Percentiles rank a stretch among this genome's conserved stretches.
These are phyloP conservation scores for Mariannaea elegans DNA, from an alignment of 2,329 filamentous ascomycete species.

Conservation along the genomic window DNA sequence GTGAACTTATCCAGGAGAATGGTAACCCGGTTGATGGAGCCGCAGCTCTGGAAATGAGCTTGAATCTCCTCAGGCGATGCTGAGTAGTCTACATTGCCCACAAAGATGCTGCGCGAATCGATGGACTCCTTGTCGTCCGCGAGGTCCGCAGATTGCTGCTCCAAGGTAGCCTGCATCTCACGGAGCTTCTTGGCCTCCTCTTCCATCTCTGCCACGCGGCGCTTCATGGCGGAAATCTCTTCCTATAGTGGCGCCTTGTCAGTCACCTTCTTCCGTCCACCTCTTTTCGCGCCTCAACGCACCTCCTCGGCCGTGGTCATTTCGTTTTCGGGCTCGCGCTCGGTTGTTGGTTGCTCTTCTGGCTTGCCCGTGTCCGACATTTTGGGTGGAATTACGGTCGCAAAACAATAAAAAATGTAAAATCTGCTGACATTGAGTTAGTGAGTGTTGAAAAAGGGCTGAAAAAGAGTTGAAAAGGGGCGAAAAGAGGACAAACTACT, in stretches of 20 bases:
- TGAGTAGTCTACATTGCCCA: constrained; percentile 98
- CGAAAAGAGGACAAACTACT: constrained; percentile 6
- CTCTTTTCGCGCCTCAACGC: constrained; percentile 45
- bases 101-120: constrained; percentile 94
- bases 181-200: constrained; percentile 86
- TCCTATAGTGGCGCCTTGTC: constrained; percentile 61
- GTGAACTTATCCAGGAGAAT: constrained; percentile 98
- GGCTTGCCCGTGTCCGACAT: constrained; percentile 47
- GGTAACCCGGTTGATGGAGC: constrained; percentile 96
- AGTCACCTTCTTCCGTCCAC: constrained; percentile 41
- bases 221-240: constrained; percentile 90
- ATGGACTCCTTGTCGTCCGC: constrained; percentile 96
- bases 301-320: constrained; percentile 48
- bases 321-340: constrained; percentile 43
- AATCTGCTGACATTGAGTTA: constrained; percentile 4
- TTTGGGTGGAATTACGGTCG: constrained; percentile 11
- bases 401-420: constrained; percentile 4
- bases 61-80: constrained; percentile 96
- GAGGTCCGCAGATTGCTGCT: constrained; percentile 83
- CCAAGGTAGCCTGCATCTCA: constrained; percentile 86
- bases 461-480: constrained; percentile 3
- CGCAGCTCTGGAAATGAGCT: constrained; percentile 96
- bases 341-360: constrained; percentile 42
- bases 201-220: constrained; percentile 88
- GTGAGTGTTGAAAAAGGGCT: constrained; percentile 19